Conservation (phyloP, 2,329 filamentous ascomycete genomes). For the Hymenoscyphus fraxineus region DNA sequence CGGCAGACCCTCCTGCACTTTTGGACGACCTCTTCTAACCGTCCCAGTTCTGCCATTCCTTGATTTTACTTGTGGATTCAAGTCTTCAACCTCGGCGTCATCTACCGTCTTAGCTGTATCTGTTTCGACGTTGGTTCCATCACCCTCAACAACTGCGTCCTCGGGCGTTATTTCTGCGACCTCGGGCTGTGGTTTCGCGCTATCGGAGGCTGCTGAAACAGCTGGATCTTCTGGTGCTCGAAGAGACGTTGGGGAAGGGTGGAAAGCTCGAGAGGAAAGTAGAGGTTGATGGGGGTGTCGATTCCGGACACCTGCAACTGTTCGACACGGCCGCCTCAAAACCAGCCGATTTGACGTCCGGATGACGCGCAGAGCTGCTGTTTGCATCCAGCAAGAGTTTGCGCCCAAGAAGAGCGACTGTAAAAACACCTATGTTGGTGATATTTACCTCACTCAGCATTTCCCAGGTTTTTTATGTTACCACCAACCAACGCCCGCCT, state of each 20-base stretch:
- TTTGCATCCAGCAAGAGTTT: conserved; percentile 33
- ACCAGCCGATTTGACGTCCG: conserved; percentile 30
- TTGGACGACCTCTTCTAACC: conserved; percentile 13
- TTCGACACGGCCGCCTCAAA: conserved; percentile 31
- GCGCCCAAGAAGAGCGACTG: conserved; percentile 29
- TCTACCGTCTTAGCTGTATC: conserved; percentile 4
- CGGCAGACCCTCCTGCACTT: conserved; percentile 39
- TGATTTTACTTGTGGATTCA: conserved; percentile 11
- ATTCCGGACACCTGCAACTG: conserved; percentile 25
- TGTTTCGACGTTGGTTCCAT: conserved; percentile 1
- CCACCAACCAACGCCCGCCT: not conserved
- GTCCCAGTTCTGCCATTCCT: conserved; percentile 20
- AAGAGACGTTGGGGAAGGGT: conserved; percentile 27
- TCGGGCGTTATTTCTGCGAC: conserved; percentile 3
- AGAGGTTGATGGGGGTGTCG: conserved; percentile 25
- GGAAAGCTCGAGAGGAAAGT: conserved; percentile 27
- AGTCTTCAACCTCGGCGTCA: conserved; percentile 9
- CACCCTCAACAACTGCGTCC: not conserved
- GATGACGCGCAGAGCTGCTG: conserved; percentile 29
- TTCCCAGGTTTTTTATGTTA: not conserved
- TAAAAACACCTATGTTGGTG: conserved; percentile 3
- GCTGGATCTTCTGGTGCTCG: conserved; percentile 27
- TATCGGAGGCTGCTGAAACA: conserved; percentile 10
- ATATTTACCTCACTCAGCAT: not conserved
- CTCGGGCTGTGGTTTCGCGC: not conserved